Evolutionary conservation across 2,329 filamentous ascomycete species (phyloP).

Genomic region (Curvularia sp.): DNA sequence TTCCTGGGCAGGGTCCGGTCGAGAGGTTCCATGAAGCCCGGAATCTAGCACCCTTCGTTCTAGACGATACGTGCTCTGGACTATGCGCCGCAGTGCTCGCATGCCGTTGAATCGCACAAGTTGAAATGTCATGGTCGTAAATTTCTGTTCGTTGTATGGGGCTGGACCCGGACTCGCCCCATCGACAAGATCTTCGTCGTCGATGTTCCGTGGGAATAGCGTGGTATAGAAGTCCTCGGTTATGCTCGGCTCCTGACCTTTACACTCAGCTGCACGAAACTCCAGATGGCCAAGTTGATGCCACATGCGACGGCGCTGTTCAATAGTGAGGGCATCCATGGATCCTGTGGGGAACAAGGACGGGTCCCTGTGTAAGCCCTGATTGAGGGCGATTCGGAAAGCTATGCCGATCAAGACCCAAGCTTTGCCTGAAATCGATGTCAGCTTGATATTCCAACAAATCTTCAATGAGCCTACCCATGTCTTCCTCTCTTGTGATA

Average conservation of each 20-base stretch:
- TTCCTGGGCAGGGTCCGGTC: conserved; percentile 45
- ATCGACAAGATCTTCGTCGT: conserved; percentile 50
- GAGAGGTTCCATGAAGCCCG: conserved; percentile 41
- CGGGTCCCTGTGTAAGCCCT: conserved; percentile 50
- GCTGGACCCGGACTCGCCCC: conserved; percentile 41
- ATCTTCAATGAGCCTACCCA: conserved; percentile 33
- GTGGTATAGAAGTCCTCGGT: conserved; percentile 50
- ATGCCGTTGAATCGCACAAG: conserved; percentile 46
- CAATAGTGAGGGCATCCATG: conserved; percentile 49
- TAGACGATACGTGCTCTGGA: conserved; percentile 48
- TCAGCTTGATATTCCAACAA: conserved; percentile 14
- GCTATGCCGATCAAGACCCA: conserved; percentile 50
- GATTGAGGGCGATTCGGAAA: conserved; percentile 47
- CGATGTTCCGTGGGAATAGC: conserved; percentile 47
- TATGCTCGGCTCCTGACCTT: conserved; percentile 49
- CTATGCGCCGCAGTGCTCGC: conserved; percentile 43
- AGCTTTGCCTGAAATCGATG: conserved; percentile 38
- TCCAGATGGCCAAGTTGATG: conserved; percentile 50
- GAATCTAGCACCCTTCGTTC: conserved; percentile 48
- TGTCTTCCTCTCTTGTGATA: conserved; percentile 49
- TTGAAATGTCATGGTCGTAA: conserved; percentile 48
- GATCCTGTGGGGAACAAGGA: conserved; percentile 46
- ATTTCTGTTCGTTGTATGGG: conserved; percentile 43
- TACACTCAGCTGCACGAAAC: conserved; percentile 49
- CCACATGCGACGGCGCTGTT: conserved; percentile 48